Conservation (phyloP, 257 asterid genomes). For the Gentiana macrophylla region DNA sequence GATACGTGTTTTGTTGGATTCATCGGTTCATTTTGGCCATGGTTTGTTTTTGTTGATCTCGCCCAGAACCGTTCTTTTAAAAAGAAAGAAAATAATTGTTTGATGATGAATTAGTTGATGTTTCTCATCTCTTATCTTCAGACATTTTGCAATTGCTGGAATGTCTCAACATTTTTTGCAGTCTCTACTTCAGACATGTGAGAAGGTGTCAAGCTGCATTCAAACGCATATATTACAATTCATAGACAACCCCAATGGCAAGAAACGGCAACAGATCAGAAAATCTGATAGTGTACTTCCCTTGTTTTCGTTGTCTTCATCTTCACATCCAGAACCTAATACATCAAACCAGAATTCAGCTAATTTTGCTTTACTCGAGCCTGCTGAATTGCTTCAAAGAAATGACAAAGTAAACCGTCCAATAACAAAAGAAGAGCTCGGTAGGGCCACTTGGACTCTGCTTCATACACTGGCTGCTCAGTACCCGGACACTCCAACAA, state of each 20-base stretch:
- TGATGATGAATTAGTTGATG: too few relatives aligned
- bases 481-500: conserved; percentile 96
- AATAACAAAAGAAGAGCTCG: conserved; percentile 79
- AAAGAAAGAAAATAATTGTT: too few relatives aligned
- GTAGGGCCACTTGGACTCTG: conserved; percentile 94
- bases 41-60: too few relatives aligned
- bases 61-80: too few relatives aligned
- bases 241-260: conserved; percentile 10
- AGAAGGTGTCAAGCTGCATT: conserved; percentile 31
- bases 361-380: conserved; percentile 18
- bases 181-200: conserved; percentile 31
- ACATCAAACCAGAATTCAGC: conserved; percentile 5
- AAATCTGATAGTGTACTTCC: conserved; percentile 5
- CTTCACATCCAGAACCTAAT: conserved; percentile 4
- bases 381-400: conserved; percentile 12
- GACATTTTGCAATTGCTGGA: background rate
- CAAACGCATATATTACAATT: conserved; percentile 52
- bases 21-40: too few relatives aligned
- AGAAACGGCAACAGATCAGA: conserved; percentile 12
- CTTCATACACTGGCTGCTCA: conserved; percentile 97
- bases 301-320: conserved; percentile 14
- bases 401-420: conserved; percentile 52
- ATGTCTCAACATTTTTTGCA: conserved; percentile 73
- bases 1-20: too few relatives aligned
- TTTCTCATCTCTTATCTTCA: too few relatives aligned